Base-by-base conservation (phyloP, 257 asterid species). In the Vinca minor region DNA sequence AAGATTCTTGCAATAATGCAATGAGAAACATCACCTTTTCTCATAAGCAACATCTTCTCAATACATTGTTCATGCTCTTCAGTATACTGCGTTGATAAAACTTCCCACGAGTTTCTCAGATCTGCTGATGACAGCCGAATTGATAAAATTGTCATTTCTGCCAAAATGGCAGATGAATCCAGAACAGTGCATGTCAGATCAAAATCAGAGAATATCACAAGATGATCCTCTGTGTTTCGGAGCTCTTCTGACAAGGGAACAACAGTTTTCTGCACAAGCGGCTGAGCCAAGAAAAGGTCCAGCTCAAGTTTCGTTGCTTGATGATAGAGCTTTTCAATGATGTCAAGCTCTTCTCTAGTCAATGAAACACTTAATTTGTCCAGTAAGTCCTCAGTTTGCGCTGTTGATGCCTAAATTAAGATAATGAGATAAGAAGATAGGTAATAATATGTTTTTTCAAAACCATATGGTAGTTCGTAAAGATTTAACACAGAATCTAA, bases 91-190 rank as follows among this genome's bases (percentile, higher is more conserved):
- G 78, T 83, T 38, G 95, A 86, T 32, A 93, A 85, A 73, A 76
- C 75, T 45, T 56, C 86, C 97, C 97, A 93, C 3, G 82, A 75
- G 38, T 76, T 83, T 72, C 86, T 83, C 73, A 87, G 74, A 62
- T 84, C 89, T 69, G 78, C 81, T 2, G 93, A 84, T 47, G 83
- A 74, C 86, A 84, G 84, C 72, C 84, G 82, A 71, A 76, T 94
- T 36, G 89, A 81, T 57, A 74, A 31, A 31, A 87, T 86, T n/a
- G 93, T 89, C 72, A 93, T 78, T 82, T 87, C 91, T 32, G 97
- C 97, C 84, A 93, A 82, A 52, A 93, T 76, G 38, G 97, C 95
- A 65, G 96, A 87, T 72, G 99, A 93, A 78, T 93, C 97, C 60
- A 89, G 64, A 57, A 78, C 83, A 8, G 95, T 80, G 79, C 96